These are phyloP conservation scores for Aspergillus tamarii DNA, from an alignment of 2,329 filamentous ascomycete genomes.

Conservation along the genomic window DNA sequence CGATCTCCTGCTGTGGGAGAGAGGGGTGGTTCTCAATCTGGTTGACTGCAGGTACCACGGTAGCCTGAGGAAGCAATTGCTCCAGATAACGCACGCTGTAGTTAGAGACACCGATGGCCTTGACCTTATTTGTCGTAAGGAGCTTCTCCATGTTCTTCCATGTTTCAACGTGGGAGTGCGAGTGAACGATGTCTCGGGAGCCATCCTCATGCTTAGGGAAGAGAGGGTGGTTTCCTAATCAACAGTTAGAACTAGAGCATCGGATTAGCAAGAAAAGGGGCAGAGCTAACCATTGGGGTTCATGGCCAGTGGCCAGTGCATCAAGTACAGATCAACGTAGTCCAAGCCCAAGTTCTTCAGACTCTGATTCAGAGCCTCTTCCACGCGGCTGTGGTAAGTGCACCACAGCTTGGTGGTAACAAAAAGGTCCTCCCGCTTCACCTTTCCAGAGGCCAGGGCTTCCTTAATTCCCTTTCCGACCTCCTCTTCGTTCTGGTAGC, in stretches of 20 bases:
- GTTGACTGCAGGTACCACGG: slow-evolving; percentile 69
- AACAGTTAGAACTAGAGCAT: slow-evolving; percentile 3
- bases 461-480: slow-evolving; percentile 77
- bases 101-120: slow-evolving; percentile 64
- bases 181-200: slow-evolving; percentile 70
- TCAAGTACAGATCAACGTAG: slow-evolving; percentile 79
- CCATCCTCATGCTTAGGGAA: slow-evolving; percentile 78
- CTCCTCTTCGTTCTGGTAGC: slow-evolving; percentile 69
- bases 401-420: slow-evolving; percentile 86
- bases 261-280: not conserved
- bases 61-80: slow-evolving; percentile 60
- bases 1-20: slow-evolving; percentile 57
- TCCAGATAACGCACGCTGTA: slow-evolving; percentile 59
- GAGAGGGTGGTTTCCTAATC: slow-evolving; percentile 39
- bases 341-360: slow-evolving; percentile 74
- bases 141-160: slow-evolving; percentile 72
- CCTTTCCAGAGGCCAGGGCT: slow-evolving; percentile 67
- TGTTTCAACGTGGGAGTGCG: slow-evolving; percentile 72
- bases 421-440: slow-evolving; percentile 79
- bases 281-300: slow-evolving; percentile 66
- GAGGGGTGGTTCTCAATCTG: slow-evolving; percentile 84
- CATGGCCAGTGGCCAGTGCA: slow-evolving; percentile 82
- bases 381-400: slow-evolving; percentile 72
- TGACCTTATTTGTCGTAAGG: slow-evolving; percentile 57
- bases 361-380: slow-evolving; percentile 72